phyloP scores from a whole-genome alignment of 2,329 filamentous ascomycete genomes.

The Colletotrichum sidae region DNA sequence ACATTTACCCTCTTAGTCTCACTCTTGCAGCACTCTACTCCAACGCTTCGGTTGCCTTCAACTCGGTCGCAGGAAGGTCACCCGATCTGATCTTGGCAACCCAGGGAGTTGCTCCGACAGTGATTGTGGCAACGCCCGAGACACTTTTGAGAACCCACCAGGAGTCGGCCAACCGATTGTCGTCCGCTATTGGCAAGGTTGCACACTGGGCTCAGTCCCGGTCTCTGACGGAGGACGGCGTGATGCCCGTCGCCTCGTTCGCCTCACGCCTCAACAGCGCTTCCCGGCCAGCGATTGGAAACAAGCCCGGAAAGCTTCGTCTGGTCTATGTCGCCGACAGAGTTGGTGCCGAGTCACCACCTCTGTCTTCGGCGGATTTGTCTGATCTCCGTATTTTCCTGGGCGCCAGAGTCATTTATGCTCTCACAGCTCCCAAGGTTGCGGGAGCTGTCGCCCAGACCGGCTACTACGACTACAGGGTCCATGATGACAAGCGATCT shows the following conservation, averaged over 20 bases:
- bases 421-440: conserved; percentile 83
- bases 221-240: conserved; percentile 75
- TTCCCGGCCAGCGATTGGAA: conserved; percentile 70
- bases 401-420: conserved; percentile 84
- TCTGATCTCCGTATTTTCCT: conserved; percentile 87
- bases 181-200: conserved; percentile 72
- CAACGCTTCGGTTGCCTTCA: conserved; percentile 88
- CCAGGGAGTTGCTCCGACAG: conserved; percentile 80
- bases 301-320: conserved; percentile 78
- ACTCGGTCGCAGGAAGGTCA: conserved; percentile 82
- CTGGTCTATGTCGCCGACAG: conserved; percentile 84
- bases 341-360: conserved; percentile 69
- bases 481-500: conserved; percentile 55
- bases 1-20: conserved; percentile 82
- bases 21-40: conserved; percentile 86
- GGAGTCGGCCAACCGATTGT: conserved; percentile 69
- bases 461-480: conserved; percentile 87
- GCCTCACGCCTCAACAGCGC: conserved; percentile 58
- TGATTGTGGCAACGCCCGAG: conserved; percentile 82
- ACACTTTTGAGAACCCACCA: conserved; percentile 77
- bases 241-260: conserved; percentile 76
- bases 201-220: conserved; percentile 80
- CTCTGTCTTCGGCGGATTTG: conserved; percentile 76
- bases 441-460: conserved; percentile 92
- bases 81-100: conserved; percentile 80